Percentiles rank a stretch among this genome's conserved stretches.
Conservation (phyloP, 306 rosid species). For the Ormosia emarginata region DNA sequence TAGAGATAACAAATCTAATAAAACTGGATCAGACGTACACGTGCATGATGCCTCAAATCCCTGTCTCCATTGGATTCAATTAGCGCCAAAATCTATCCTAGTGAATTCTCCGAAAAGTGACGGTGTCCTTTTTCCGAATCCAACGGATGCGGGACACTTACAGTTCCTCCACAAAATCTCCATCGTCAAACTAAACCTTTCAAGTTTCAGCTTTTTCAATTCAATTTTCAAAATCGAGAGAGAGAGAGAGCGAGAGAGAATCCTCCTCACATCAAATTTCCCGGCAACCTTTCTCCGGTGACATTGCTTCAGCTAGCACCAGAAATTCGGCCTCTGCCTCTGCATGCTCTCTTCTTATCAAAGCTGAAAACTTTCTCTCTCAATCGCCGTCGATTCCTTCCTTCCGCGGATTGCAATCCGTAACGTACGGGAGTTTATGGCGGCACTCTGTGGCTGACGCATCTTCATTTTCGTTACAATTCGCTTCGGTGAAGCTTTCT, state of each 20-base stretch:
- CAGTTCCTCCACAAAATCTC: not conserved
- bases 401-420: not conserved
- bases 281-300: constrained; percentile 11
- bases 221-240: constrained; percentile 58
- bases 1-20: too few relatives aligned
- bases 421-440: constrained; percentile 29
- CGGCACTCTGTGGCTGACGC: not conserved
- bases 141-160: constrained; percentile 9
- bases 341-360: constrained; percentile 15
- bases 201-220: constrained; percentile 24
- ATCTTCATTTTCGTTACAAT: constrained; percentile 1
- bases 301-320: not conserved
- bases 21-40: constrained; percentile 27
- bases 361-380: not conserved
- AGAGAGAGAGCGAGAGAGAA: constrained; percentile 23
- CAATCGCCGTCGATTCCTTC: not conserved
- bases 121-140: constrained; percentile 27
- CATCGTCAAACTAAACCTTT: constrained; percentile 7
- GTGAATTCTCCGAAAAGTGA: constrained; percentile 15
- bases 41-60: constrained; percentile 12
- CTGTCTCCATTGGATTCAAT: constrained; percentile 19
- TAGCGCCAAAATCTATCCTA: constrained; percentile 68
- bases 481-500: not conserved
- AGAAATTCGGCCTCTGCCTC: not conserved
- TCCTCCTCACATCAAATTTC: not conserved